Percentiles rank a stretch among this genome's conserved stretches.
phyloP scores from a whole-genome alignment of 768 basidiomycete species.

The Macrolepiota fuliginosa region DNA sequence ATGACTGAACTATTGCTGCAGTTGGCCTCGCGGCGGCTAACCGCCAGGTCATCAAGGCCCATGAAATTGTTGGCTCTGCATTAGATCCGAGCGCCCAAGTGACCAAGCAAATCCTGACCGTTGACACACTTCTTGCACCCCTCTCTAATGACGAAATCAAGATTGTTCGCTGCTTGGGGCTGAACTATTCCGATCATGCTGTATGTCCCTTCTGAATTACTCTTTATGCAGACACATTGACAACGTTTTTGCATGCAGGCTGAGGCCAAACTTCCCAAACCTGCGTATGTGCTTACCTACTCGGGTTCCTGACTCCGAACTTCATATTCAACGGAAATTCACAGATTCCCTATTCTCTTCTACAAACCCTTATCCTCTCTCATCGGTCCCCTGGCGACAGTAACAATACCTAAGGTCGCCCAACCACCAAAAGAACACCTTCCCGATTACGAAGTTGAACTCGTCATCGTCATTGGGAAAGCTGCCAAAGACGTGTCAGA shows the following conservation, averaged over 20 bases:
- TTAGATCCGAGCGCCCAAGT: constrained; percentile 67
- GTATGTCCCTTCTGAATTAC: constrained; percentile 30
- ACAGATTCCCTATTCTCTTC: constrained; percentile 71
- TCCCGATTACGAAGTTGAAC: constrained; percentile 82
- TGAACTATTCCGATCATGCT: constrained; percentile 87
- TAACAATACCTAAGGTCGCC: constrained; percentile 63
- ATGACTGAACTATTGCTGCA: constrained; percentile 22
- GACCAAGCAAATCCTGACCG: constrained; percentile 62
- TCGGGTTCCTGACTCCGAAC: background rate
- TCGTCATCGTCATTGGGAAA: constrained; percentile 83
- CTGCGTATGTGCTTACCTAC: constrained; percentile 43
- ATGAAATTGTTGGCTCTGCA: constrained; percentile 70
- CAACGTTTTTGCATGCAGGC: constrained; percentile 37
- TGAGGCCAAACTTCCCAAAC: constrained; percentile 63
- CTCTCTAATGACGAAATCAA: constrained; percentile 65
- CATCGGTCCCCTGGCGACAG: constrained; percentile 66
- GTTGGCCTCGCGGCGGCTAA: constrained; percentile 59
- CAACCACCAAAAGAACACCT: constrained; percentile 71
- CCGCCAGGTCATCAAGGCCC: constrained; percentile 56
- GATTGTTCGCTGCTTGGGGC: constrained; percentile 71
- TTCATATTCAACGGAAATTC: background rate
- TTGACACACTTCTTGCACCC: constrained; percentile 67
- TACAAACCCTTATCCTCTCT: constrained; percentile 74
- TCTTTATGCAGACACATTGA: background rate
- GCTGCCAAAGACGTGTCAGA: constrained; percentile 77